Base-by-base conservation (phyloP, 1,139 yeast genomes). In the Sugiyamaella neomexicana region DNA sequence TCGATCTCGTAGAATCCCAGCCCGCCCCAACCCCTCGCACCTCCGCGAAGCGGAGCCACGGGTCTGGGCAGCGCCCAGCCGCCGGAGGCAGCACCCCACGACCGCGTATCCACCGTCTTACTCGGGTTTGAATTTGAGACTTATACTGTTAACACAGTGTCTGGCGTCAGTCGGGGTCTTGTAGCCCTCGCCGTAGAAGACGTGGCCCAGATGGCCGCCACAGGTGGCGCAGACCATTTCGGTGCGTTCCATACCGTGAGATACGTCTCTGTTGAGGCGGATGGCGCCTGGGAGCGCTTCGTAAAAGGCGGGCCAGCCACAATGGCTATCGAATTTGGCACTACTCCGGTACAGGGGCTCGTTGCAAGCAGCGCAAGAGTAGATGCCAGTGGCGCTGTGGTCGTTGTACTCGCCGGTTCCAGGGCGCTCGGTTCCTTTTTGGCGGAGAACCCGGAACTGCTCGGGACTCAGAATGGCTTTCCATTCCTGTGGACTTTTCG, bases 261-360 rank as follows among this genome's bases (percentile, higher is more conserved):
- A 70, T 0, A 55, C 64, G 69, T 93, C 99, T 27, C 75, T 78
- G 59, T 78, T 72, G 12, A 86, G 75, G 31, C 72, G 78, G 46
- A 93, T 77, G 1, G 96, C 78, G 0, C 90, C 91, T 0, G 96
- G 95, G 50, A 91, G 74, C 3, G 96, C 97, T 55, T 88, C 86
- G 68, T 85, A 91, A 71, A 93, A 93, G 0, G 97, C 90, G 0
- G 99, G 99, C 99, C 99, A 93, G 2, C 99, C 99, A 71, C 99
- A 93, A 54, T 89, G 90, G 17, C 96, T 81, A 56, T 85, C 83
- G 65, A 95, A 93, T 72, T 93, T 93, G 12, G 97, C 80, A 45
- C 78, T 76, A 36, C 96, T 84, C 59, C 79, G 79, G 71, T 93
- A 93, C 40, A 93, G 73, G 7, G 97, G 96, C 47, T 80, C 75